A percentile compares a stretch with the other conserved stretches of the same genome.
phyloP scores from a whole-genome alignment of 129 eudicot genomes.

The Flaveria robusta region DNA sequence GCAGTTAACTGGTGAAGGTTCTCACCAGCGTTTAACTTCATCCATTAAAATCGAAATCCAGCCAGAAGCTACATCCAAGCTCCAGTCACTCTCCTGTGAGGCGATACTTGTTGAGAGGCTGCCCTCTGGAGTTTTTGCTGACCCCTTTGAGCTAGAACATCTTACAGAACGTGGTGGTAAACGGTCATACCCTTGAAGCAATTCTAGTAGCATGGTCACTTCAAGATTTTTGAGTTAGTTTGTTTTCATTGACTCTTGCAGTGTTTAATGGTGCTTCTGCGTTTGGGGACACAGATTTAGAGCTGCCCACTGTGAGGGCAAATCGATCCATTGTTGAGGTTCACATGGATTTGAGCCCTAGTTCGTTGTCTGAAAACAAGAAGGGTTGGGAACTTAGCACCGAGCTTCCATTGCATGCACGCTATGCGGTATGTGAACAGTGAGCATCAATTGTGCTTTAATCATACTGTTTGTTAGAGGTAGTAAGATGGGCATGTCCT shows the following conservation, averaged over 20 bases:
- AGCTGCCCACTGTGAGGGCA: constrained; percentile 72
- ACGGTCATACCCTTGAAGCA: constrained; percentile 14
- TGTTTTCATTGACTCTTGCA: constrained; percentile 36
- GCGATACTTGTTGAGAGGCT: constrained; percentile 67
- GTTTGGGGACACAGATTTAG: constrained; percentile 85
- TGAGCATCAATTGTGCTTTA: constrained; percentile 22
- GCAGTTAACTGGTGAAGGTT: constrained; percentile 72
- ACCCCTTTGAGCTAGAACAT: constrained; percentile 88
- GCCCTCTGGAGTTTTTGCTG: constrained; percentile 89
- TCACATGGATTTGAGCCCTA: constrained; percentile 52
- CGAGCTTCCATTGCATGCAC: constrained; percentile 78
- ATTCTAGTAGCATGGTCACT: constrained; percentile 10
- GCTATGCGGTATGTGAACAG: constrained; percentile 61
- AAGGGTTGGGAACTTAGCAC: constrained; percentile 45
- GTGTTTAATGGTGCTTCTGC: constrained; percentile 71
- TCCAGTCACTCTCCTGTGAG: constrained; percentile 47
- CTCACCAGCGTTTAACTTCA: constrained; percentile 67
- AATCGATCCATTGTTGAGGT: constrained; percentile 76
- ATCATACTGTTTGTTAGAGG: background rate
- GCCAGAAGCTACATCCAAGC: constrained; percentile 42
- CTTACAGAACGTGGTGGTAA: constrained; percentile 76
- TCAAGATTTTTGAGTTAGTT: background rate
- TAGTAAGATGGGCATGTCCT: background rate
- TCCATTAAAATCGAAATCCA: constrained; percentile 46
- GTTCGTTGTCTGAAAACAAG: constrained; percentile 29